Percentiles rank a stretch among this genome's conserved stretches.
phyloP scores from a whole-genome alignment of 441 rosid genomes.

The Croton setiger region DNA sequence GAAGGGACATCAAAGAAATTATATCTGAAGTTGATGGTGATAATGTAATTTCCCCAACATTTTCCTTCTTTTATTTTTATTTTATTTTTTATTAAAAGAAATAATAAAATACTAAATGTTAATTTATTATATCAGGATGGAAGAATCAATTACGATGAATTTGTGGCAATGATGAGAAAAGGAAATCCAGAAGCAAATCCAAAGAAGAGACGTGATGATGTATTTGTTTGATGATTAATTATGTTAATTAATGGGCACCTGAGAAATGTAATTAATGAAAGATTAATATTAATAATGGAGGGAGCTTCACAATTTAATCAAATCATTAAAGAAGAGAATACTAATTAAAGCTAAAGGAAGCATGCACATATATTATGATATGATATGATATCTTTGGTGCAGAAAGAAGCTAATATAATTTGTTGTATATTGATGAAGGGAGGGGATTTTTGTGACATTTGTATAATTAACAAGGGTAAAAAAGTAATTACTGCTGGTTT shows the following conservation, averaged over 20 bases:
- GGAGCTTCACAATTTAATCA: not conserved
- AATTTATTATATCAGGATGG: slow-evolving; percentile 55
- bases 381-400: too few species aligned
- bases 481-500: not conserved
- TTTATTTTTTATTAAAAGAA: too few species aligned
- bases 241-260: not conserved
- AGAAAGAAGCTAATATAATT: too few species aligned
- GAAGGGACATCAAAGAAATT: slow-evolving; percentile 70
- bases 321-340: not conserved
- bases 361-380: not conserved
- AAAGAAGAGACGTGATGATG: slow-evolving; percentile 51
- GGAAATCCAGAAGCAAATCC: slow-evolving; percentile 73
- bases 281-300: not conserved
- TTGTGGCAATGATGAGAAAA: slow-evolving; percentile 91
- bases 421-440: not conserved
- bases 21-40: slow-evolving; percentile 84
- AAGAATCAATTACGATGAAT: slow-evolving; percentile 70
- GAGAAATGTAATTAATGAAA: not conserved
- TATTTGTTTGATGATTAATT: slow-evolving; percentile 28
- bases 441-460: not conserved
- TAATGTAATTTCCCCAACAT: too few species aligned
- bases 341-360: not conserved
- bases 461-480: not conserved
- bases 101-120: too few species aligned
- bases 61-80: too few species aligned